Conservation (phyloP, 2,329 filamentous ascomycete genomes). For the Macroventuria anomochaeta region DNA sequence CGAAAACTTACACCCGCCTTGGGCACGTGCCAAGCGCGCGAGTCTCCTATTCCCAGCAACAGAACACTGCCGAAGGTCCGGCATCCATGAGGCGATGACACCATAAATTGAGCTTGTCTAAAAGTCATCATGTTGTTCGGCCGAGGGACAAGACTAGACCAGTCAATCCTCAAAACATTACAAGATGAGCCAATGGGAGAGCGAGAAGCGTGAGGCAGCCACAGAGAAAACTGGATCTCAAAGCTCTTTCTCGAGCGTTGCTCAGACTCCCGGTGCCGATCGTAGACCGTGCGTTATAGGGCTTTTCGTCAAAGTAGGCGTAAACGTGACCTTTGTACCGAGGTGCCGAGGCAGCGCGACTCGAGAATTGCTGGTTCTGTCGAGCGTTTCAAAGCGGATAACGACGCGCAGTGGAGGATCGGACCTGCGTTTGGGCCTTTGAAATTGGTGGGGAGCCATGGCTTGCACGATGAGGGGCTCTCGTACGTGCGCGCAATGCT, state of each 20-base stretch:
- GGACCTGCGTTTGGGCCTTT: background rate
- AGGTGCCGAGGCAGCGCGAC: slow-evolving; percentile 15
- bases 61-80: slow-evolving; percentile 1
- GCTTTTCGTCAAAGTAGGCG: slow-evolving; percentile 3
- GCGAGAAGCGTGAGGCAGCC: background rate
- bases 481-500: background rate
- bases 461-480: background rate
- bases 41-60: slow-evolving; percentile 15
- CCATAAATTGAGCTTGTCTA: slow-evolving; percentile 11
- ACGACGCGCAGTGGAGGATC: slow-evolving; percentile 2
- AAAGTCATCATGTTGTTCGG: slow-evolving; percentile 15
- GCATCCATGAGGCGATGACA: slow-evolving; percentile 14
- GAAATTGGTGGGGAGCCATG: background rate
- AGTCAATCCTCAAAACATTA: background rate
- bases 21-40: slow-evolving; percentile 1
- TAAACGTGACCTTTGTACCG: slow-evolving; percentile 4
- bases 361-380: background rate
- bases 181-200: slow-evolving; percentile 3
- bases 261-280: slow-evolving; percentile 14
- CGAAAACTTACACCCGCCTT: slow-evolving; percentile 3
- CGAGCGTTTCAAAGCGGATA: slow-evolving; percentile 2
- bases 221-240: slow-evolving; percentile 13
- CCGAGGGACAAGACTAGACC: slow-evolving; percentile 11
- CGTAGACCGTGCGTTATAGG: slow-evolving; percentile 6
- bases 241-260: slow-evolving; percentile 3